Base-by-base conservation (phyloP, 495 filamentous ascomycete genomes). In the Lasiosphaeris hirsuta region DNA sequence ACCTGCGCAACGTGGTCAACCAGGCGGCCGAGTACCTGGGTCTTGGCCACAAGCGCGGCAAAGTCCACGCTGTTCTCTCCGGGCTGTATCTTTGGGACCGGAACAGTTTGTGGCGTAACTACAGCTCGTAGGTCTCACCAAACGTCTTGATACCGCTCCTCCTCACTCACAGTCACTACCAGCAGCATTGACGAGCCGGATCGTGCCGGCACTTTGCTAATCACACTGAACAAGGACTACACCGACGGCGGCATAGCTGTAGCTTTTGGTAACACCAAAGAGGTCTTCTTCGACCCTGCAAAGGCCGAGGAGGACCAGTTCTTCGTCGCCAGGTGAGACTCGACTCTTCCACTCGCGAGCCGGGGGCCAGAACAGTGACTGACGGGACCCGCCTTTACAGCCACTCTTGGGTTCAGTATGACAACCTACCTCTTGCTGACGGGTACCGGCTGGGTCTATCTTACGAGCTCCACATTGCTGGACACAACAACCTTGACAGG, bases 221-320 rank as follows among this genome's bases (percentile, higher is more conserved):
- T 57, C 44, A 57, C 42, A 10, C 44, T 57, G 18, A 57, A 57
- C 19, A 11, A 17, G 9, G 36, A 35, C 17, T 57, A 50, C 46
- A 42, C 9, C 19, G 33, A 30, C 9, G 54, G 54, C 10, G 45
- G 40, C 7, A 37, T 57, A 15, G 43, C 54, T 37, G 18, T 57
- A 7, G 36, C 36, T 37, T 34, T 19, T 11, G 36, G 19, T 3
- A 7, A 41, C 37, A 49, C 23, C 23, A 30, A 35, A 15, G 44
- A 49, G n/a, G 11, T 42, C 9, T 42, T 49, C 13, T 57, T 57
- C 37, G 54, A 57, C 15, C 54, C 44, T 3, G 54, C 54, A 5
- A 30, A 30, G 23, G 23, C 23, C 7, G 13, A 35, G 9, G 3
- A 34, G 10, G 5, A 3, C 13, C 37, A 42, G 3, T 57, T 34